phyloP scores from a whole-genome alignment of 495 filamentous ascomycete genomes.

The Parachaetomium inaequale region DNA sequence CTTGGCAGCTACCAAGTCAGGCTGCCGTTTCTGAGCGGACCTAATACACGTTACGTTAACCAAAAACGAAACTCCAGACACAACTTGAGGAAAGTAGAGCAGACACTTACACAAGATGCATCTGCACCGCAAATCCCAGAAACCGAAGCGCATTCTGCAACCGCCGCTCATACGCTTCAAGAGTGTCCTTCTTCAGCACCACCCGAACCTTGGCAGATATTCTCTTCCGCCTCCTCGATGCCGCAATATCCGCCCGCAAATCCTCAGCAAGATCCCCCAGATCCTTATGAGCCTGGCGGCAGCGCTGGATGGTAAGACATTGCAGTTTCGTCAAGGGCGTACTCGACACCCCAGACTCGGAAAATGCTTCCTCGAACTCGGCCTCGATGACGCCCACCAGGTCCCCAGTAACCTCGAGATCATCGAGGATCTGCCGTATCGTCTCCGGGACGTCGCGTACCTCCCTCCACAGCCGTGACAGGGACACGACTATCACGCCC shows the following conservation, averaged over 20 bases:
- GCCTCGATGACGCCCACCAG: conserved; percentile 27
- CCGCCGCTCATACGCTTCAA: conserved; percentile 24
- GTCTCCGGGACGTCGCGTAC: conserved; percentile 35
- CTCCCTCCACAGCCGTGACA: conserved; percentile 35
- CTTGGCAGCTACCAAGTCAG: background rate
- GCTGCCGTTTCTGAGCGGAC: background rate
- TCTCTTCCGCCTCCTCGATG: conserved; percentile 21
- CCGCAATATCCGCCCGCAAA: conserved; percentile 22
- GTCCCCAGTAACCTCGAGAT: conserved; percentile 31
- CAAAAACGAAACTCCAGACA: background rate
- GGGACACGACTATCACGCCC: conserved; percentile 28
- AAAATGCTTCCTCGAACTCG: background rate
- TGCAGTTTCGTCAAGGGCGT: background rate
- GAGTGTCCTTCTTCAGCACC: conserved; percentile 26
- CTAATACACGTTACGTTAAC: background rate
- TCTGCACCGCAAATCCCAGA: conserved; percentile 22
- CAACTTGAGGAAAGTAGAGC: background rate
- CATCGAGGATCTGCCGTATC: conserved; percentile 27
- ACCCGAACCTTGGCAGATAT: conserved; percentile 24
- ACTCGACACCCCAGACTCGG: background rate
- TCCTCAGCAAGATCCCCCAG: conserved; percentile 26
- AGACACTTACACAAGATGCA: conserved; percentile 26
- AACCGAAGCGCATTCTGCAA: conserved; percentile 25
- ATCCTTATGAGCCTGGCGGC: conserved; percentile 18
- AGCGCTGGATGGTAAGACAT: conserved; percentile 20